These are phyloP conservation scores for Leccinum uliginosum DNA, from an alignment of 768 basidiomycete genomes.

Conservation along the genomic window DNA sequence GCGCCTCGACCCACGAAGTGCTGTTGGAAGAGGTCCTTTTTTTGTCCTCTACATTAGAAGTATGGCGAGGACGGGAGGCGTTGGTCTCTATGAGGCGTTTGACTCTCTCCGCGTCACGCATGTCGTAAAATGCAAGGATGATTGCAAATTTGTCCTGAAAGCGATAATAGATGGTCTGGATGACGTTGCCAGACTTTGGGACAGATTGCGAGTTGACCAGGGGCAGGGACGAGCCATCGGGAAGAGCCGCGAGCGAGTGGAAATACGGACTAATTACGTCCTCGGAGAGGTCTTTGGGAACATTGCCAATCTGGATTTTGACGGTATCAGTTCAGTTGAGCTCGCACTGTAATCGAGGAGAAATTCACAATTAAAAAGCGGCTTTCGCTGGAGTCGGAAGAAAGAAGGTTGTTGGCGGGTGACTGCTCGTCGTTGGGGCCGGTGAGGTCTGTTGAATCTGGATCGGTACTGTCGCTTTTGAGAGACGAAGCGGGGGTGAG, in stretches of 20 bases:
- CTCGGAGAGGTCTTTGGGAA: conserved; percentile 31
- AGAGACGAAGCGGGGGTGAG: conserved; percentile 64
- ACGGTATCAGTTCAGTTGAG: conserved; percentile 20
- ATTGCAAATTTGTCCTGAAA: conserved; percentile 48
- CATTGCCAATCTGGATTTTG: conserved; percentile 36
- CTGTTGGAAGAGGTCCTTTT: conserved; percentile 2
- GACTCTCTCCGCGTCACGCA: conserved; percentile 49
- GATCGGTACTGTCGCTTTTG: conserved; percentile 34
- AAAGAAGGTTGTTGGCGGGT: conserved; percentile 3
- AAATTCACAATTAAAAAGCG: conserved; percentile 32
- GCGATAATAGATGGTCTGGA: conserved; percentile 56
- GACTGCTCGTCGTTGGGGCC: conserved; percentile 24
- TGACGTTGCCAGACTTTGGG: conserved; percentile 24
- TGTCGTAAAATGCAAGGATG: conserved; percentile 59
- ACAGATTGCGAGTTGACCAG: conserved; percentile 5
- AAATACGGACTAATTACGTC: conserved; percentile 30
- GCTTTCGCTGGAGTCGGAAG: conserved; percentile 21
- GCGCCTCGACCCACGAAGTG: conserved; percentile 23
- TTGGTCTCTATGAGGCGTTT: conserved; percentile 36
- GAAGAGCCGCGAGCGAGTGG: conserved; percentile 20
- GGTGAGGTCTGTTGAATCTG: conserved; percentile 28
- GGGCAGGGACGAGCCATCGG: conserved; percentile 6
- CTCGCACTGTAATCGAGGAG: neutral
- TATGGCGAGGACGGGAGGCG: conserved; percentile 3
- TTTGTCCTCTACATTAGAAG: conserved; percentile 5